Evolutionary conservation across 1,139 yeast genomes (phyloP).

Genomic region (Taphrina flavorubra): DNA sequence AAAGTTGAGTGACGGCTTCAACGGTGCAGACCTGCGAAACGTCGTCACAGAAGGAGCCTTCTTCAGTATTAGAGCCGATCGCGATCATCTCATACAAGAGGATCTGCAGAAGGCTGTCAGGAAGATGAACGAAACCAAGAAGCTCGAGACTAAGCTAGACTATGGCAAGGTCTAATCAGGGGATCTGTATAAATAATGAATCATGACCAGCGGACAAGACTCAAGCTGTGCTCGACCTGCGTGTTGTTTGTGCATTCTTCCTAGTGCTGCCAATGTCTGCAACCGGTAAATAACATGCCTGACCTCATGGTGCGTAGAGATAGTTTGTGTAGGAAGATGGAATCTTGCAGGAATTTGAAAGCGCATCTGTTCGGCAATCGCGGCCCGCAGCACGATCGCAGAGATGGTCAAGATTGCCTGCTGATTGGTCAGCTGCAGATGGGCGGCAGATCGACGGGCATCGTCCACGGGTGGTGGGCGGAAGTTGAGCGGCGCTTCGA

Average conservation of each 20-base stretch:
- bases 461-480: too few species aligned
- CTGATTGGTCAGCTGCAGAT: conserved; percentile 1
- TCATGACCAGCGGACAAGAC: background rate
- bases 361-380: conserved; percentile 1
- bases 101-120: conserved; percentile 98
- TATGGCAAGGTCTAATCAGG: conserved; percentile 53
- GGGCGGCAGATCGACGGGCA: conserved; percentile 1
- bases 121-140: conserved; percentile 95
- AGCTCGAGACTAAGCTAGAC: conserved; percentile 93
- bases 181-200: conserved; percentile 3
- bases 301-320: too few species aligned
- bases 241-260: too few species aligned
- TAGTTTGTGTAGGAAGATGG: too few species aligned
- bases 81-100: conserved; percentile 90
- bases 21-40: conserved; percentile 98
- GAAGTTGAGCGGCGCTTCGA: conserved; percentile 3
- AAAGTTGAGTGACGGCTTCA: conserved; percentile 98
- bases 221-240: too few species aligned
- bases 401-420: background rate
- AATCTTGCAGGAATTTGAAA: too few species aligned
- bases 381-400: background rate
- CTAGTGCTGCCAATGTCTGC: too few species aligned
- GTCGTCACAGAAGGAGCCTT: conserved; percentile 99
- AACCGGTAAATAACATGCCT: too few species aligned
- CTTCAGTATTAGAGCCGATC: conserved; percentile 95